Evolutionary conservation across 2,329 filamentous ascomycete species (phyloP).

Genomic region (Alternaria brassicicola): DNA sequence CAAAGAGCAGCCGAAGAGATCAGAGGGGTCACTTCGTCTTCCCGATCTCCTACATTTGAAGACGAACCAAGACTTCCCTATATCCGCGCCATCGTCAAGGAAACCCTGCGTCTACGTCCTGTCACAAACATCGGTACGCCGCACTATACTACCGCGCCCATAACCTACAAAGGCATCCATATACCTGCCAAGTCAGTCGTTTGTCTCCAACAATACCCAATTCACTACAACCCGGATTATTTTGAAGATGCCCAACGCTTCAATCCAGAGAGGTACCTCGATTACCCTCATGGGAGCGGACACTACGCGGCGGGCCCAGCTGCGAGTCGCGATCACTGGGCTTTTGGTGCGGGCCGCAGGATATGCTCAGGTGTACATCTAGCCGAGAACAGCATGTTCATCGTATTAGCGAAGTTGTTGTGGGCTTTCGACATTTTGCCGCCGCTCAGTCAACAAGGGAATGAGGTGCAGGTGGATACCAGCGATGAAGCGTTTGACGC

Average conservation of each 20-base stretch:
- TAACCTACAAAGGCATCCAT: conserved; percentile 50
- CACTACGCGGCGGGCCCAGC: conserved; percentile 45
- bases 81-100: conserved; percentile 46
- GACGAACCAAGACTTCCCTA: conserved; percentile 54
- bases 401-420: conserved; percentile 54
- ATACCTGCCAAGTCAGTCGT: conserved; percentile 53
- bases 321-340: conserved; percentile 42
- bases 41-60: conserved; percentile 43
- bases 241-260: conserved; percentile 50
- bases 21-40: conserved; percentile 17
- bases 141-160: conserved; percentile 45
- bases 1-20: conserved; percentile 35
- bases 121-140: conserved; percentile 45
- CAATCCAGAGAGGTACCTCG: conserved; percentile 54
- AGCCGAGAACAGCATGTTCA: conserved; percentile 53
- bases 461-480: conserved; percentile 44
- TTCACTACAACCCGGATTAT: conserved; percentile 46
- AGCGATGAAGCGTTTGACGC: conserved; percentile 44
- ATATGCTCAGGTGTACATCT: conserved; percentile 53
- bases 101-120: conserved; percentile 53
- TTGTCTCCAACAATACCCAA: conserved; percentile 34
- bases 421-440: conserved; percentile 57
- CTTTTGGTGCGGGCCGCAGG: conserved; percentile 53
- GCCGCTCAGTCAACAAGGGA: conserved; percentile 43
- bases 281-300: conserved; percentile 33